Evolutionary conservation across 371 early-diverging fungal species (phyloP).

Genomic region (Paramicrosporidium saccamoebae): DNA sequence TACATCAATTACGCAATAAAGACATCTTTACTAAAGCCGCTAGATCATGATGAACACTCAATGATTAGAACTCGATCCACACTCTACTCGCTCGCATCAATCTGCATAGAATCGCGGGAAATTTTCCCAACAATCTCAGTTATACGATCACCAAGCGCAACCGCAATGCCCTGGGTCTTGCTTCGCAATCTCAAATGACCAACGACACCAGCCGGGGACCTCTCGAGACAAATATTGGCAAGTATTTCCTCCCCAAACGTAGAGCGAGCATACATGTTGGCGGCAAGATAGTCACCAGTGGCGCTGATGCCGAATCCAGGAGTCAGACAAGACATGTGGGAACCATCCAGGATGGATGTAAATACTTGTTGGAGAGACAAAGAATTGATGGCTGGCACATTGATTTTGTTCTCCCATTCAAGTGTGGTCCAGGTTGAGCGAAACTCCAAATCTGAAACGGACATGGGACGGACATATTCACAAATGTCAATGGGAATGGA

Average conservation of each 20-base stretch:
- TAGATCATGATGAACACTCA: too few relatives aligned
- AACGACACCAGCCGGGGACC: slow-evolving; percentile 23
- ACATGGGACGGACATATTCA: slow-evolving; percentile 84
- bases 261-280: slow-evolving; percentile 71
- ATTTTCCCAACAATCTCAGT: too few relatives aligned
- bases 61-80: too few relatives aligned
- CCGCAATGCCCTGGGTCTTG: slow-evolving; percentile 90
- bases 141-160: slow-evolving; percentile 49
- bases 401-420: slow-evolving; percentile 97
- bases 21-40: too few relatives aligned
- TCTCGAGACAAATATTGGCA: slow-evolving; percentile 74
- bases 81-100: too few relatives aligned
- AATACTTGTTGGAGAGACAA: slow-evolving; percentile 49
- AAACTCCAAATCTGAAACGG: slow-evolving; percentile 71
- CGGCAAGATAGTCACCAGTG: slow-evolving; percentile 78
- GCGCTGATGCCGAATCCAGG: slow-evolving; percentile 64
- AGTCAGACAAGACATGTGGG: slow-evolving; percentile 80
- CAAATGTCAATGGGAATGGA: slow-evolving; percentile 91
- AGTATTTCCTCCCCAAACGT: slow-evolving; percentile 90
- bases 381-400: slow-evolving; percentile 54
- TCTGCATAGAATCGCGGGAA: too few relatives aligned
- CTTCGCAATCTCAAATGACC: slow-evolving; percentile 87
- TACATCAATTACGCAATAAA: too few relatives aligned
- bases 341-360: slow-evolving; percentile 57
- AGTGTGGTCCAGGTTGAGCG: slow-evolving; percentile 89